Evolutionary conservation across 2,329 filamentous ascomycete genomes (phyloP), one percentile per base, ranked within the genome.

Genomic region (Metarhizium robertsii): DNA sequence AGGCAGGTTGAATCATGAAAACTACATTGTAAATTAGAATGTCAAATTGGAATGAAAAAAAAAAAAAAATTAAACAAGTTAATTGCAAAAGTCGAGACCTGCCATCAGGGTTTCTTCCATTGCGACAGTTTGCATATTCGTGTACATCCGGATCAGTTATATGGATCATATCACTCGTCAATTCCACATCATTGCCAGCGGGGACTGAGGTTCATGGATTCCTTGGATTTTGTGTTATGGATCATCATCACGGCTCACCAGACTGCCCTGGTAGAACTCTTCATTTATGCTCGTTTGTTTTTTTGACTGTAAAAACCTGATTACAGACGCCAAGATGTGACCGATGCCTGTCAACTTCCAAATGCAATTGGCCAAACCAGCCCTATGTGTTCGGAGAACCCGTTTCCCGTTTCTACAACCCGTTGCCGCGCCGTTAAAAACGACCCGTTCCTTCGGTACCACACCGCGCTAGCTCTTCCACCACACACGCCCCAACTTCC

Each of bases 251-350:
- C 62, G 60, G 65, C 66, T 65, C 61, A 66, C 64, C 64, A 67
- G 64, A 68, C 16, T 40, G 50, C 38, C 47, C 53, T 49, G 55
- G 53, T 45, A 47, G 52, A 47, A 59, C 55, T 47, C 49, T 53
- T 69, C 66, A 69, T 68, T 68, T 69, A 69, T 71, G 67, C 67
- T 72, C 66, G 65, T 72, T 71, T 77, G 73, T 65, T 74, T 74
- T 74, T 74, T 77, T 79, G 77, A 79, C 77, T 76, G 74, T 78
- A 34, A 79, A 79, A 81, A 78, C 79, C 79, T 81, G 76, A 81
- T 80, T 81, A 82, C 79, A 81, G 79, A 82, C 79, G 79, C 79
- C 79, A 79, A 76, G 78, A 80, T 81, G 76, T 78, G 79, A 83
- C 79, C 79, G 75, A 82, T 79, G 76, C 77, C 43, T 78, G 76